Evolutionary conservation across 371 early-diverging fungal genomes (phyloP).

Genomic region (Homolaphlyctis polyrhiza): DNA sequence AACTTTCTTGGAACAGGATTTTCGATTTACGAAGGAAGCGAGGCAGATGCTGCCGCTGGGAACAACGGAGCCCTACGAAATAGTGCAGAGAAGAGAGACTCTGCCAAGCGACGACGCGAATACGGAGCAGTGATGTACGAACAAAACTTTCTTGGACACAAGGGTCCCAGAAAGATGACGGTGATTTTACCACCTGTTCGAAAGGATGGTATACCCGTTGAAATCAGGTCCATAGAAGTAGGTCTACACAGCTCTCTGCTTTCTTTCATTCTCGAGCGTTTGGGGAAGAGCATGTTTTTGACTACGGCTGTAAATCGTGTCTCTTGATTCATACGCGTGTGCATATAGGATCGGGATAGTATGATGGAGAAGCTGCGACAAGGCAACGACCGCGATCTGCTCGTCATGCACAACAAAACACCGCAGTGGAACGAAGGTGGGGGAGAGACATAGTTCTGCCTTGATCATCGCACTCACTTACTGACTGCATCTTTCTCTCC

Average conservation of each 20-base stretch:
- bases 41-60: conserved; percentile 70
- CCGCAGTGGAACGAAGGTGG: conserved; percentile 90
- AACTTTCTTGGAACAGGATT: conserved; percentile 88
- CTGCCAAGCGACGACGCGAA: neutral
- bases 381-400: conserved; percentile 54
- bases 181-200: conserved; percentile 72
- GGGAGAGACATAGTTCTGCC: too few species aligned
- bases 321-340: too few species aligned
- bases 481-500: neutral
- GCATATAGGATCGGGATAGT: conserved; percentile 56
- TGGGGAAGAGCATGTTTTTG: neutral
- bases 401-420: conserved; percentile 79
- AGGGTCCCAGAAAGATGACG: conserved; percentile 92
- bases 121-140: conserved; percentile 45
- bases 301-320: too few species aligned
- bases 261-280: neutral
- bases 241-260: neutral
- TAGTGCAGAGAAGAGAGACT: too few species aligned
- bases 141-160: conserved; percentile 82
- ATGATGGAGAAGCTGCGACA: conserved; percentile 57
- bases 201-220: conserved; percentile 56
- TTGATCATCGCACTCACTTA: too few species aligned
- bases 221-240: conserved; percentile 53
- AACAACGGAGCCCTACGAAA: conserved; percentile 77
- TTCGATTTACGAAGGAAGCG: conserved; percentile 58